Conservation (phyloP, 2,329 filamentous ascomycete genomes). For the Tolypocladium ophioglossoides region DNA sequence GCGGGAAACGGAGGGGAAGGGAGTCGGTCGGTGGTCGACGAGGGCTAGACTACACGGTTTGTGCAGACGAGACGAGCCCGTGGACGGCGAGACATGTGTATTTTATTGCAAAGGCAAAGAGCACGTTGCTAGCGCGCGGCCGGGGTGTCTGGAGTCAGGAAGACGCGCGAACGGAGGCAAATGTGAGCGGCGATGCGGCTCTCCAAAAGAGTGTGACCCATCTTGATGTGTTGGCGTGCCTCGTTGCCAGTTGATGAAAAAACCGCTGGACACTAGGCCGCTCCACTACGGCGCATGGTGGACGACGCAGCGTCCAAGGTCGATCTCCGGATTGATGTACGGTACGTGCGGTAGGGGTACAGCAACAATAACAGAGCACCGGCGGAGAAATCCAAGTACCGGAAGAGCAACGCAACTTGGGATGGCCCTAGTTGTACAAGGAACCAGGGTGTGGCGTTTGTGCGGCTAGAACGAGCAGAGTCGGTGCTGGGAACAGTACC, state of each 20-base stretch:
- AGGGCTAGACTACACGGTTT: conserved; percentile 9
- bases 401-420: too few species aligned
- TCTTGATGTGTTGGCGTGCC: conserved; percentile 85
- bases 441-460: too few species aligned
- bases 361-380: neutral
- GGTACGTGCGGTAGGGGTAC: neutral
- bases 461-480: too few species aligned
- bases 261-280: conserved; percentile 49
- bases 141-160: conserved; percentile 31
- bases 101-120: conserved; percentile 46
- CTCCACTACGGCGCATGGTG: conserved; percentile 45
- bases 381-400: neutral
- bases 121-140: conserved; percentile 36
- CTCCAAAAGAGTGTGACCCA: conserved; percentile 53
- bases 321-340: neutral
- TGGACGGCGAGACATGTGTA: conserved; percentile 51
- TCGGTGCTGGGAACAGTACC: too few species aligned
- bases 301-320: conserved; percentile 7
- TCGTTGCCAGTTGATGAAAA: conserved; percentile 68
- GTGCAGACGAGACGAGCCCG: conserved; percentile 40
- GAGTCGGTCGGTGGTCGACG: neutral
- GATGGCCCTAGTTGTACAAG: too few species aligned
- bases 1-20: neutral
- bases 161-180: conserved; percentile 28
- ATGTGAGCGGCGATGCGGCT: conserved; percentile 57